phyloP scores from a whole-genome alignment of 495 filamentous ascomycete genomes.

The Trypethelium eluteriae region DNA sequence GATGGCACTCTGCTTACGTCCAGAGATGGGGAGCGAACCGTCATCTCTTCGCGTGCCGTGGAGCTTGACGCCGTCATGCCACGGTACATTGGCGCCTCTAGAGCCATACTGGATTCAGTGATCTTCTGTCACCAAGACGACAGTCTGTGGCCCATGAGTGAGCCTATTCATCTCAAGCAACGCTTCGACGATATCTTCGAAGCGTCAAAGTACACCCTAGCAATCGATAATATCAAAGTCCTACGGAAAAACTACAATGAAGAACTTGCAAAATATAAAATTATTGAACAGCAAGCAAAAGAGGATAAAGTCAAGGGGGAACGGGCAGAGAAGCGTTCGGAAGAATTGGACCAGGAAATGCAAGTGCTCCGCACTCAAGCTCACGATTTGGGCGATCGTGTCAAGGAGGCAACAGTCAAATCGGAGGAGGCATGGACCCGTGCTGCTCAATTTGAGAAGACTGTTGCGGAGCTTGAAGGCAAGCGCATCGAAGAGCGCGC shows the following conservation, averaged over 20 bases:
- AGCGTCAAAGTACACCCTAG: conserved; percentile 91
- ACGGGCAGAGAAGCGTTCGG: conserved; percentile 51
- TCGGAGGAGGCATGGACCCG: conserved; percentile 54
- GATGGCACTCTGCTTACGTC: conserved; percentile 67
- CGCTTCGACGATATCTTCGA: conserved; percentile 97
- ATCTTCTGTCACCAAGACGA: conserved; percentile 99
- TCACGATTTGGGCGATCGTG: conserved; percentile 48
- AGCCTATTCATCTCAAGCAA: conserved; percentile 76
- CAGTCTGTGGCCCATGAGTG: conserved; percentile 95
- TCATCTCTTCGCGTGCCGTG: conserved; percentile 67
- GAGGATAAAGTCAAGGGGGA: conserved; percentile 83
- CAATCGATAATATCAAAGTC: conserved; percentile 84
- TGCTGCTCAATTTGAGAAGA: conserved; percentile 52
- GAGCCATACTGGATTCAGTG: conserved; percentile 81
- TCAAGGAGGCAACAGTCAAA: conserved; percentile 48
- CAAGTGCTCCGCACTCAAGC: conserved; percentile 54
- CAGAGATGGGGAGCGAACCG: conserved; percentile 70
- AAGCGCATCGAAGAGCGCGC: conserved; percentile 65
- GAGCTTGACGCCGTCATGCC: conserved; percentile 80
- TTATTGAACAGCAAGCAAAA: conserved; percentile 67
- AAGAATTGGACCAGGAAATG: conserved; percentile 64
- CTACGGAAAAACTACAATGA: conserved; percentile 76
- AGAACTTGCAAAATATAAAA: conserved; percentile 60
- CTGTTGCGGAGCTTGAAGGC: conserved; percentile 62
- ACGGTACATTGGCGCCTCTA: conserved; percentile 80